Base-by-base conservation (phyloP, 2,329 filamentous ascomycete species). In the Exophiala spinifera region DNA sequence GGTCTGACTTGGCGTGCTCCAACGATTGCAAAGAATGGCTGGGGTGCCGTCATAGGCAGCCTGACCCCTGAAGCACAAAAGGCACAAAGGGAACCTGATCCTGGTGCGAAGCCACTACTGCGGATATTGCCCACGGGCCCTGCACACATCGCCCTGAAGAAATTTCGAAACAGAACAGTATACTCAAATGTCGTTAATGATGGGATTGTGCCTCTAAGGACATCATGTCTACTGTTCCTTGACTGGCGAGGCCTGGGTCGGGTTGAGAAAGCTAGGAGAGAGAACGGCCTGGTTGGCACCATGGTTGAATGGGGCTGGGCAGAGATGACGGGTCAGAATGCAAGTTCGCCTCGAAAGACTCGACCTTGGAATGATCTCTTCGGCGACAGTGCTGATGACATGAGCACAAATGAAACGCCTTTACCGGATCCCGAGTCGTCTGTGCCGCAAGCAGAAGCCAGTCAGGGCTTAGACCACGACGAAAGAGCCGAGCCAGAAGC, bases 241-340 rank as follows among this genome's bases (percentile, higher is more conserved):
- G 94, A 99, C 68, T 99, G 94, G 94, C 88, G 91, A 71, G 94
- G 94, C 0, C 76, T 99, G 3, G 92, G 88, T 4, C 86, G 90
- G 36, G 94, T 99, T 1, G 91, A 97, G 62, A 99, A 99, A 71
- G 92, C 94, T 10, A 83, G 92, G 19, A 79, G 94, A 68, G 92
- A 95, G 68, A 95, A 91, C 57, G 92, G 92, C 0, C 76, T 97
- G 23, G 89, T 99, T 34, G 91, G 95, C 49, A 96, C 91, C 0
- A 85, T 97, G 60, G 90, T 94, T 25, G 89, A 89, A 51, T 96
- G 92, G 79, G 92, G 94, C 2, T 96, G 91, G 88, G 89, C 90
- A 7, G 94, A 99, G 70, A 74, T 99, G 53, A 96, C 89, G 1
- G 83, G 83, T 5, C 78, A 82, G 36, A 85, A 82, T 63, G 77